Evolutionary conservation across 23 red algal species (phyloP).

Genomic region (Porphyridium purpureum): DNA sequence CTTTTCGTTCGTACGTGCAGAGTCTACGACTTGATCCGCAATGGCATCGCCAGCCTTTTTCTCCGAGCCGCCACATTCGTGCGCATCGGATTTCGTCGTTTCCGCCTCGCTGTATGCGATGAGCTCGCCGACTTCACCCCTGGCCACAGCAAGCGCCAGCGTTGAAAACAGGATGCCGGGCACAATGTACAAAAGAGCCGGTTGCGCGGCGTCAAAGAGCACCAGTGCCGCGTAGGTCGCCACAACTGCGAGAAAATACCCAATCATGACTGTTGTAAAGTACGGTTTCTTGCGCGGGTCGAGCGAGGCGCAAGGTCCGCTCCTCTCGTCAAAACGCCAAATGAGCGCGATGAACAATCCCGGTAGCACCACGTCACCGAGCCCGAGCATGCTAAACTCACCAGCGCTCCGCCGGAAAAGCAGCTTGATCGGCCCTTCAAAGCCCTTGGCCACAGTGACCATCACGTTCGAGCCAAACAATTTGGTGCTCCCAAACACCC

Average conservation of each 20-base stretch:
- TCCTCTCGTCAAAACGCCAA: slow-evolving; percentile 38
- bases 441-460: slow-evolving; percentile 75
- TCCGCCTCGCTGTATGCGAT: slow-evolving; percentile 49
- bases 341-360: slow-evolving; percentile 86
- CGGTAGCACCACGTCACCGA: slow-evolving; percentile 91
- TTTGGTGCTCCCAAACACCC: slow-evolving; percentile 81
- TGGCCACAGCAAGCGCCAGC: slow-evolving; percentile 22
- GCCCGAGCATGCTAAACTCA: slow-evolving; percentile 76
- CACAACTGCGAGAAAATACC: slow-evolving; percentile 33
- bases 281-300: slow-evolving; percentile 22
- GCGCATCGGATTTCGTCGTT: no score
- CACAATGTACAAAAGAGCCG: slow-evolving; percentile 75
- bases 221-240: slow-evolving; percentile 39
- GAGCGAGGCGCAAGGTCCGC: slow-evolving; percentile 1
- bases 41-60: no score
- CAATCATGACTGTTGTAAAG: slow-evolving; percentile 27
- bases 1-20: no score
- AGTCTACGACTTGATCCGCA: no score
- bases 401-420: slow-evolving; percentile 15
- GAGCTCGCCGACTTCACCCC: slow-evolving; percentile 23
- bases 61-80: no score
- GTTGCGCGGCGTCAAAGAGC: slow-evolving; percentile 64
- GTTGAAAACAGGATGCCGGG: slow-evolving; percentile 34
- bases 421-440: slow-evolving; percentile 87
- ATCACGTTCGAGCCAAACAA: slow-evolving; percentile 90